phyloP scores from a whole-genome alignment of 495 filamentous ascomycete genomes.

The Aspergillus ellipticus region DNA sequence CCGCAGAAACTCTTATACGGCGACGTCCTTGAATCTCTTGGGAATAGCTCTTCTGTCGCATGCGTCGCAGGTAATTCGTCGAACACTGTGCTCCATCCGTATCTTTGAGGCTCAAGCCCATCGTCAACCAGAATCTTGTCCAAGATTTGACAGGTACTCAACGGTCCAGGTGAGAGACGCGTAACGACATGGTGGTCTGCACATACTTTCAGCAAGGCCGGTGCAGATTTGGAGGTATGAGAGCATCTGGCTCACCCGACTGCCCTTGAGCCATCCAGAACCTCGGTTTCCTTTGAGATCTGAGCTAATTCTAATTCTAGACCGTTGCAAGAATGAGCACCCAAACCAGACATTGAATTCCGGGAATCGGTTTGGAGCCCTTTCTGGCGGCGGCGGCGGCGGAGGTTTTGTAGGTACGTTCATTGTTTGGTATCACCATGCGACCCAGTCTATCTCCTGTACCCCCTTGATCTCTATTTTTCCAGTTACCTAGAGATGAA shows the following conservation, averaged over 20 bases:
- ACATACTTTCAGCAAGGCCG: constrained; percentile 67
- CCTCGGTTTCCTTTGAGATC: not conserved
- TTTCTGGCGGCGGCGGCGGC: constrained; percentile 26
- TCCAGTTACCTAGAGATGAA: not conserved
- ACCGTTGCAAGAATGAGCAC: constrained; percentile 55
- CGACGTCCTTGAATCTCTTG: not conserved
- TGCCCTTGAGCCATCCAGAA: not conserved
- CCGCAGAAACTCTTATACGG: not conserved
- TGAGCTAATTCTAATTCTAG: constrained; percentile 29
- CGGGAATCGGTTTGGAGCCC: constrained; percentile 44
- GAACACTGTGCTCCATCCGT: not conserved
- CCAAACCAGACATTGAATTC: constrained; percentile 29
- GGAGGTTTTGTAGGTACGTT: constrained; percentile 35
- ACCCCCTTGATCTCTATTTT: not conserved
- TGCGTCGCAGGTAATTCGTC: not conserved
- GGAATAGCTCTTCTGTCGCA: not conserved
- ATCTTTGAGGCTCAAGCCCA: not conserved
- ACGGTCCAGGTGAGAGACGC: not conserved
- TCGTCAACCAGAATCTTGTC: not conserved
- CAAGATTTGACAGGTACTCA: not conserved
- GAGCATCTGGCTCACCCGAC: not conserved
- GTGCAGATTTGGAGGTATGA: constrained; percentile 64
- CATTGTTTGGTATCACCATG: not conserved
- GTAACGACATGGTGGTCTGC: constrained; percentile 58
- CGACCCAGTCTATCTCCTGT: not conserved